Percentiles rank a stretch among this genome's conserved stretches.
Evolutionary conservation across 1,284 basidiomycete genomes (phyloP).

Genomic region (Ceratobasidium sp.): DNA sequence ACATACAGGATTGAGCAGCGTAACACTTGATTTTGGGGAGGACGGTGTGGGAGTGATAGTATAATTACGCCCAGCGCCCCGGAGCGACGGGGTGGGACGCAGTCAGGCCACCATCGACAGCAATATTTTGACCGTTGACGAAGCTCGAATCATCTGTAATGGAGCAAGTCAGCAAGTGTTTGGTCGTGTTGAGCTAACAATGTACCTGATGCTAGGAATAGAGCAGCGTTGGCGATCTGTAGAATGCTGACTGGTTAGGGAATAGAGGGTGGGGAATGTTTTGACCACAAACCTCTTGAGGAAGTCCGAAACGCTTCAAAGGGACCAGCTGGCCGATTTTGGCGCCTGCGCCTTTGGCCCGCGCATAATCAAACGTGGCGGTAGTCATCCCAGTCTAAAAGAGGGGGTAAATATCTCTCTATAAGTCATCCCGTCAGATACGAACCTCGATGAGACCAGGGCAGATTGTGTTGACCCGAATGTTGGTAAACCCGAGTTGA

Average conservation of each 20-base stretch:
- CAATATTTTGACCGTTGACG: constrained; percentile 87
- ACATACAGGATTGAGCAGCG: neutral
- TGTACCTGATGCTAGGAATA: constrained; percentile 87
- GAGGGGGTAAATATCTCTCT: neutral
- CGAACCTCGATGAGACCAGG: constrained; percentile 82
- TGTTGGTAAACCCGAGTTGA: constrained; percentile 80
- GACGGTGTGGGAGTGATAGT: neutral
- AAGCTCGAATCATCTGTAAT: constrained; percentile 84
- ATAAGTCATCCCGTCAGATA: neutral
- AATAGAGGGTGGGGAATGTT: neutral
- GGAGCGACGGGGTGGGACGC: constrained; percentile 75
- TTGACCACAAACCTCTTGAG: constrained; percentile 69
- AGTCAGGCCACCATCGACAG: constrained; percentile 85
- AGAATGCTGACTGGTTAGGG: constrained; percentile 17
- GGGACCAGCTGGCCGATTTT: constrained; percentile 91
- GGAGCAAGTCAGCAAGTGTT: constrained; percentile 37
- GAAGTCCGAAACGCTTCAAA: constrained; percentile 75
- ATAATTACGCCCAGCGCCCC: constrained; percentile 51
- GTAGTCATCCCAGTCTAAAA: constrained; percentile 78
- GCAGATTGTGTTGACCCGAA: constrained; percentile 89
- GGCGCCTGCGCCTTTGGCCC: constrained; percentile 68
- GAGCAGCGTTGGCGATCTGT: constrained; percentile 83
- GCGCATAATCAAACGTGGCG: constrained; percentile 75
- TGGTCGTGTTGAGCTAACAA: neutral
- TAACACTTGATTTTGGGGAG: neutral